Evolutionary conservation across 192 early-diverging fungal species (phyloP), one percentile per base, ranked within the genome.

Genomic region (Irineochytrium annulatum): DNA sequence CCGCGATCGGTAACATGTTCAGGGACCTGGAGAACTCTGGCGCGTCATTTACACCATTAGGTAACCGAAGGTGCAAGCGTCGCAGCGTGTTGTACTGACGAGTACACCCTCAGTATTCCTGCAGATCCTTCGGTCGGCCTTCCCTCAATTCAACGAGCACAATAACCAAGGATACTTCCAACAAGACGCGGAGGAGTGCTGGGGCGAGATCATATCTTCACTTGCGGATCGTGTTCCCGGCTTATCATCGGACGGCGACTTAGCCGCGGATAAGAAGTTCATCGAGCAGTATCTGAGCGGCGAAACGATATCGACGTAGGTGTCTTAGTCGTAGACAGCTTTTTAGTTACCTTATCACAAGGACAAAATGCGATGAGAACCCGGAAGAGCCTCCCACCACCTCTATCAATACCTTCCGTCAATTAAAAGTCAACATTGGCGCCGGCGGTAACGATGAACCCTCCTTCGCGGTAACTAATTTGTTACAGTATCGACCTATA

Each of bases 121-220:
- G 16, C 57, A 79, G 68, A 30, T 87, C 39, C 71, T 99, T 41
- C 84, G 92, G 19, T 73, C 74, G 33, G 79, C 79, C 3, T 96
- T 86, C 58, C 94, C 93, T 39, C 90, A 92, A 71, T 98, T 95
- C 70, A 85, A 78, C 4, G 90, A 97, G 68, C 77, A 75, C 60
- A 87, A 91, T 41, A 69, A 69, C 39, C 74, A 77, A 34, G 75
- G 79, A 22, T 92, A 74, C 64, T 80, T 87, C 73, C 97, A 99
- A 73, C 97, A 99, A 72, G 97, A 99, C 69, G 97, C 97, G 1
- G 94, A 99, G 68, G 97, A 99, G 66, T 97, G 90, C 73, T 98
- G 93, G 94, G 87, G 85, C 63, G 81, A 94, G 68, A 66, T 98
- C 27, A 67, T 98, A 17, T 80, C 85, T 0, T 78, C 80, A 0